Conservation (phyloP, 2,329 filamentous ascomycete genomes). For the Rutstroemia sp. region DNA sequence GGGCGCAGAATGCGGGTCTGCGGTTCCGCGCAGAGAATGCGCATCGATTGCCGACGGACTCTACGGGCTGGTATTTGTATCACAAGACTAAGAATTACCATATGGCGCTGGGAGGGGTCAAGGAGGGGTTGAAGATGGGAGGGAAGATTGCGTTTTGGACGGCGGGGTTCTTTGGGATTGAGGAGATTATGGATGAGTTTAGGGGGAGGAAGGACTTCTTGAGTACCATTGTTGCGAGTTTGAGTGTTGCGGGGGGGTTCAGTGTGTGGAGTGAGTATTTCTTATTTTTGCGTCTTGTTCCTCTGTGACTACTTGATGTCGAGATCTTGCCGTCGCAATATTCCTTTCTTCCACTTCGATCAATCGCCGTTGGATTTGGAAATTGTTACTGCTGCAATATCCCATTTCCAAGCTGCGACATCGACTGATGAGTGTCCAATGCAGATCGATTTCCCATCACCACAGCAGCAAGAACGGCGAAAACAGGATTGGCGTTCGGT, state of each 20-base stretch:
- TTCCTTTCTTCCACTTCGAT: too few relatives aligned
- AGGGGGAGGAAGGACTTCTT: slow-evolving; percentile 65
- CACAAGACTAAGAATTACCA: slow-evolving; percentile 98
- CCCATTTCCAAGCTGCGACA: not conserved
- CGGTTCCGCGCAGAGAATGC: slow-evolving; percentile 94
- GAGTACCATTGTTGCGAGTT: slow-evolving; percentile 73
- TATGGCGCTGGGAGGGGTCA: slow-evolving; percentile 66
- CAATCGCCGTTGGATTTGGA: too few relatives aligned
- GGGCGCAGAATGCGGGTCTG: slow-evolving; percentile 65
- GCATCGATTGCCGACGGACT: slow-evolving; percentile 77
- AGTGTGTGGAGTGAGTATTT: slow-evolving; percentile 67
- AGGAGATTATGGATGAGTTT: slow-evolving; percentile 76
- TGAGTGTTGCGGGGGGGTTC: slow-evolving; percentile 80
- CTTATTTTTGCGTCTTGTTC: slow-evolving; percentile 51
- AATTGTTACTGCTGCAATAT: too few relatives aligned
- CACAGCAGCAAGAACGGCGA: slow-evolving; percentile 70
- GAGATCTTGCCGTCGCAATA: too few relatives aligned
- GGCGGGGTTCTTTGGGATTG: slow-evolving; percentile 68
- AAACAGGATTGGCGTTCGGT: slow-evolving; percentile 71
- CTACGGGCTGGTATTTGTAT: slow-evolving; percentile 94
- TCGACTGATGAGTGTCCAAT: not conserved
- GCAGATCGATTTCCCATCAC: slow-evolving; percentile 73
- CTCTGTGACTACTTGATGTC: too few relatives aligned
- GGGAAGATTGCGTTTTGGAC: slow-evolving; percentile 64
- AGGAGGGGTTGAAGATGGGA: slow-evolving; percentile 72